phyloP scores from a whole-genome alignment of 73 alveolate genomes.

The Stentor coeruleus region DNA sequence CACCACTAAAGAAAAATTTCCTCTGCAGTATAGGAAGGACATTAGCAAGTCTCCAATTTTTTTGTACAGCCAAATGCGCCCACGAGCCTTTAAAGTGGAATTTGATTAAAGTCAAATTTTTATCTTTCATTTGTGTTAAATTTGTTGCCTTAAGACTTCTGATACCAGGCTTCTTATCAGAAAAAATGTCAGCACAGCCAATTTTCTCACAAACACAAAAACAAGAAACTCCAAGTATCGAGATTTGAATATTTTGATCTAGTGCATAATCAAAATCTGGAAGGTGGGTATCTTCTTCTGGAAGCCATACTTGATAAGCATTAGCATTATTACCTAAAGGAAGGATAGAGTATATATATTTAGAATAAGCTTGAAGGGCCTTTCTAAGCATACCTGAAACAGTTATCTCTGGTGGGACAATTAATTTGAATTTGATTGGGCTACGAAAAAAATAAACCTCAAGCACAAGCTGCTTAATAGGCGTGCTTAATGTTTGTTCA shows the following conservation, averaged over 20 bases:
- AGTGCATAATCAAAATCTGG: neutral
- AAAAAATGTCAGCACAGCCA: neutral
- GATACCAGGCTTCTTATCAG: no score
- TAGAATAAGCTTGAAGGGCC: neutral
- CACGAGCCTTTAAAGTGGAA: neutral
- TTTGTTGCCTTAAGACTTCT: neutral
- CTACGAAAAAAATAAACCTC: neutral
- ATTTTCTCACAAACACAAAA: neutral
- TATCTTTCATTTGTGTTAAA: no score
- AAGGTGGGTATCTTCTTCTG: neutral
- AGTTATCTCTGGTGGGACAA: neutral
- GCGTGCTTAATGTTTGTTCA: no score
- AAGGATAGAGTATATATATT: neutral
- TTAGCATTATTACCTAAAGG: neutral
- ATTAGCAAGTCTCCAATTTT: no score
- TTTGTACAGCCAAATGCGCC: neutral
- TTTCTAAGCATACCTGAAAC: neutral
- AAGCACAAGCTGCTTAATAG: neutral
- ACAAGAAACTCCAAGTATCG: neutral
- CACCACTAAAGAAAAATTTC: neutral
- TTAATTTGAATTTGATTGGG: neutral
- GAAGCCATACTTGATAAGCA: conserved; percentile 1
- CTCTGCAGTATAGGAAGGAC: neutral
- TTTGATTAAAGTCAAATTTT: no score
- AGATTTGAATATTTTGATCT: neutral